A percentile compares a stretch with the other conserved stretches of the same genome.
phyloP scores from a whole-genome alignment of 306 rosid species.

The Acmispon strigosus region DNA sequence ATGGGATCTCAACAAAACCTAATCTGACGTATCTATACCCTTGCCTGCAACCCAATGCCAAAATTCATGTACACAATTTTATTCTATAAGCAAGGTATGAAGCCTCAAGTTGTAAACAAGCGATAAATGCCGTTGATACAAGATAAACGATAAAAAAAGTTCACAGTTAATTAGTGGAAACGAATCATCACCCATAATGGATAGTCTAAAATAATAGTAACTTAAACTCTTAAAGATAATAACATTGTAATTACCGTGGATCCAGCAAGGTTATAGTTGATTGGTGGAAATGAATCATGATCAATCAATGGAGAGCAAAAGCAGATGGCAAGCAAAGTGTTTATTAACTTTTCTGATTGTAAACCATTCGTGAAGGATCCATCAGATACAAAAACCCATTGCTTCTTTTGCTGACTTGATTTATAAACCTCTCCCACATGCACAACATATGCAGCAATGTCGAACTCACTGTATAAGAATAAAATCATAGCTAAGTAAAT shows the following conservation, averaged over 20 bases:
- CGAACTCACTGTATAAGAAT: slow-evolving; percentile 59
- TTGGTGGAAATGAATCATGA: slow-evolving; percentile 44
- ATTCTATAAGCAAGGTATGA: not conserved
- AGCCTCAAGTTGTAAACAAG: not conserved
- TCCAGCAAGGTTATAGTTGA: slow-evolving; percentile 67
- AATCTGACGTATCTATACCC: not conserved
- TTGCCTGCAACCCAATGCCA: not conserved
- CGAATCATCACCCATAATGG: not conserved
- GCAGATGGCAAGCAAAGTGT: slow-evolving; percentile 74
- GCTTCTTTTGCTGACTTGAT: slow-evolving; percentile 55
- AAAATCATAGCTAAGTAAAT: slow-evolving; percentile 14
- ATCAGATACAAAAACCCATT: slow-evolving; percentile 87
- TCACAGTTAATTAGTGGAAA: slow-evolving; percentile 3
- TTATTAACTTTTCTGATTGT: slow-evolving; percentile 30
- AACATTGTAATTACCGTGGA: slow-evolving; percentile 45
- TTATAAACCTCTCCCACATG: slow-evolving; percentile 65
- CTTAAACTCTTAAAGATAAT: not conserved
- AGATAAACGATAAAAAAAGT: not conserved
- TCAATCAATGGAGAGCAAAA: slow-evolving; percentile 54
- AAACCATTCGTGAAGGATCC: slow-evolving; percentile 48
- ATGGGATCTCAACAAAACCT: not conserved
- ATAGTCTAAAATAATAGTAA: not conserved
- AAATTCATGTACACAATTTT: not conserved
- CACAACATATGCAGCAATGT: slow-evolving; percentile 64
- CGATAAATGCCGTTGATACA: not conserved